A percentile compares a stretch with the other conserved stretches of the same genome.
phyloP scores from a whole-genome alignment of 1,284 basidiomycete genomes.

The Melampsora larici-populina region DNA sequence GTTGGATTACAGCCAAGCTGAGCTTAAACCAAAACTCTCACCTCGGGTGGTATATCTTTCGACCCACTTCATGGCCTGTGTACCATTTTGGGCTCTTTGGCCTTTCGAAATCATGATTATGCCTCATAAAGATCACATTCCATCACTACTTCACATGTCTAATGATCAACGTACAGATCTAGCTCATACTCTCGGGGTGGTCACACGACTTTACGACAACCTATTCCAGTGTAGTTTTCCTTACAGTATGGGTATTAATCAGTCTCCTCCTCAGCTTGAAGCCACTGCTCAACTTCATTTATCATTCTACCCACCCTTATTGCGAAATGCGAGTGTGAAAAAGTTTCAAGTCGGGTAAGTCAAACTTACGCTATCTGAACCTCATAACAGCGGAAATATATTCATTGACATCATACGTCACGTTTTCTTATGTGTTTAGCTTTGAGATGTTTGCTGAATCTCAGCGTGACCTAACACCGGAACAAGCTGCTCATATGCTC shows the following conservation, averaged over 20 bases:
- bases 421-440: slow-evolving; percentile 55
- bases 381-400: background rate
- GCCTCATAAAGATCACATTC: slow-evolving; percentile 72
- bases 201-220: slow-evolving; percentile 79
- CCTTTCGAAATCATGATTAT: slow-evolving; percentile 83
- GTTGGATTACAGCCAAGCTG: slow-evolving; percentile 76
- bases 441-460: slow-evolving; percentile 89
- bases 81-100: slow-evolving; percentile 97
- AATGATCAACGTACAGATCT: slow-evolving; percentile 64
- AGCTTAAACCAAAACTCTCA: slow-evolving; percentile 60
- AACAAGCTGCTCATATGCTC: slow-evolving; percentile 74
- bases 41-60: slow-evolving; percentile 67
- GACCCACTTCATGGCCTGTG: slow-evolving; percentile 76
- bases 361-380: slow-evolving; percentile 51
- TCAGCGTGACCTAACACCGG: slow-evolving; percentile 84
- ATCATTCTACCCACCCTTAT: slow-evolving; percentile 81
- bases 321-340: slow-evolving; percentile 74
- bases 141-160: slow-evolving; percentile 65
- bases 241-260: slow-evolving; percentile 95
- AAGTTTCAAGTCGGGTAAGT: slow-evolving; percentile 84
- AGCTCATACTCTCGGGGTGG: slow-evolving; percentile 64
- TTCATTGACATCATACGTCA: background rate
- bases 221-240: slow-evolving; percentile 73
- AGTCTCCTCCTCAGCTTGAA: slow-evolving; percentile 61
- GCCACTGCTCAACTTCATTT: slow-evolving; percentile 73